Evolutionary conservation across 306 rosid species (phyloP).

Genomic region (Lathyrus oleraceus): DNA sequence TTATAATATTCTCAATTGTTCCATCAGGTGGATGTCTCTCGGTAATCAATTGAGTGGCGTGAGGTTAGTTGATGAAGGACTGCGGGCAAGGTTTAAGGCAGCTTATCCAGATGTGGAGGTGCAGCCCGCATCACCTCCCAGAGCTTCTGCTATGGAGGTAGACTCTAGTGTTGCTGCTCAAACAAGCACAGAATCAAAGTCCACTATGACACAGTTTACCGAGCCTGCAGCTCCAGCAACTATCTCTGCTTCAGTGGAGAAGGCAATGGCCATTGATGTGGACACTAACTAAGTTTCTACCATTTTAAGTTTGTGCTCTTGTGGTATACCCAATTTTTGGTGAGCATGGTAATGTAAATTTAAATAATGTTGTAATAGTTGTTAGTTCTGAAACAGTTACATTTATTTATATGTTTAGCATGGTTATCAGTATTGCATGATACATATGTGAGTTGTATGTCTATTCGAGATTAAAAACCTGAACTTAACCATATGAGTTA

Average conservation of each 20-base stretch:
- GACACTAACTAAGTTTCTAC: constrained; percentile 48
- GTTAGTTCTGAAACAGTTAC: background rate
- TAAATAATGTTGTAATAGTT: constrained; percentile 15
- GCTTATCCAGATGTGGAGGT: constrained; percentile 97
- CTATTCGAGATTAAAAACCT: background rate
- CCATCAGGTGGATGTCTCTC: constrained; percentile 92
- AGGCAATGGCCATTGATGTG: constrained; percentile 52
- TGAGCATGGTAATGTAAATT: constrained; percentile 28
- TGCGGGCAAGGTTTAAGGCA: constrained; percentile 95
- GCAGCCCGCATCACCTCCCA: constrained; percentile 87
- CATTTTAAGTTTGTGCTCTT: constrained; percentile 8
- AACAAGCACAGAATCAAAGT: constrained; percentile 50
- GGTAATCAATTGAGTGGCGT: constrained; percentile 94
- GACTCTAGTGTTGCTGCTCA: constrained; percentile 59
- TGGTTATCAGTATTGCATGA: background rate
- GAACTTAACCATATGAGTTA: background rate
- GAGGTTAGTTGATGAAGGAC: constrained; percentile 90
- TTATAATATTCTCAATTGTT: constrained; percentile 24
- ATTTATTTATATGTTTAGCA: constrained; percentile 7
- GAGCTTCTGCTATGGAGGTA: constrained; percentile 76
- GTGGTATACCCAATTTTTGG: constrained; percentile 7
- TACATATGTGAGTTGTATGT: background rate
- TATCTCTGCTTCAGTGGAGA: constrained; percentile 57
- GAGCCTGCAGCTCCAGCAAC: constrained; percentile 56
- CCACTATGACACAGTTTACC: constrained; percentile 15